Evolutionary conservation across 148 eudicot genomes (phyloP).

Genomic region (Rhododendron kiyosumense): DNA sequence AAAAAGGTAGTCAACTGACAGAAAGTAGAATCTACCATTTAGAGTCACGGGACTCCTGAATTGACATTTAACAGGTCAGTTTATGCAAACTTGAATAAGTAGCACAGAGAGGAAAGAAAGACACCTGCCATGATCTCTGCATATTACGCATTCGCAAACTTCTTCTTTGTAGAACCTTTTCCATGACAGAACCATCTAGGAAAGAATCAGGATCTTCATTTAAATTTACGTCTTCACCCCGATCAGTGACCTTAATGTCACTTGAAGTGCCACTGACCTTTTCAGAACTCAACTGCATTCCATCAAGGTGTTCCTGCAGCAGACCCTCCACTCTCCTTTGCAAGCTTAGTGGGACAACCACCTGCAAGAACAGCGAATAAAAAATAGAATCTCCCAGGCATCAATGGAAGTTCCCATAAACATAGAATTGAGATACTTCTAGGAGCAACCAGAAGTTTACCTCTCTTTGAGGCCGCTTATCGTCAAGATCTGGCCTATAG

Average conservation of each 20-base stretch:
- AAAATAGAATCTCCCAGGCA: constrained; percentile 7
- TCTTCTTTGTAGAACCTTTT: constrained; percentile 83
- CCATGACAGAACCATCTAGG: constrained; percentile 91
- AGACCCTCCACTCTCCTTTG: constrained; percentile 98
- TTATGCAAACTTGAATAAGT: neutral
- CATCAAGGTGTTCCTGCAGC: constrained; percentile 95
- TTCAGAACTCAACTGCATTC: constrained; percentile 45
- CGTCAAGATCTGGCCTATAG: constrained; percentile 97
- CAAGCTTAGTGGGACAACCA: constrained; percentile 82
- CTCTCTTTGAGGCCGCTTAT: constrained; percentile 99
- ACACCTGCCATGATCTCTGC: constrained; percentile 98
- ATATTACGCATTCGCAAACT: constrained; percentile 87
- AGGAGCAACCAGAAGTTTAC: constrained; percentile 27
- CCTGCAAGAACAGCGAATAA: constrained; percentile 41
- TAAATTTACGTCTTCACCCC: constrained; percentile 29
- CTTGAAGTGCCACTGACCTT: constrained; percentile 25
- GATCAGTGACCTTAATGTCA: constrained; percentile 26
- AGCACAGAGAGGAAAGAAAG: neutral
- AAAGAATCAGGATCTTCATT: constrained; percentile 55
- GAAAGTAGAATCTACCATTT: neutral
- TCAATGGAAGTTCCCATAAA: neutral
- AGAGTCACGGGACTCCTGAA: too few relatives aligned
- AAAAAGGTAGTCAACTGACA: neutral
- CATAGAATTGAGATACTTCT: neutral
- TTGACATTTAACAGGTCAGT: neutral